Percentiles rank a stretch among this genome's conserved stretches.
Conservation (phyloP, 192 early-diverging fungal species). For the Coemansia sp. region DNA sequence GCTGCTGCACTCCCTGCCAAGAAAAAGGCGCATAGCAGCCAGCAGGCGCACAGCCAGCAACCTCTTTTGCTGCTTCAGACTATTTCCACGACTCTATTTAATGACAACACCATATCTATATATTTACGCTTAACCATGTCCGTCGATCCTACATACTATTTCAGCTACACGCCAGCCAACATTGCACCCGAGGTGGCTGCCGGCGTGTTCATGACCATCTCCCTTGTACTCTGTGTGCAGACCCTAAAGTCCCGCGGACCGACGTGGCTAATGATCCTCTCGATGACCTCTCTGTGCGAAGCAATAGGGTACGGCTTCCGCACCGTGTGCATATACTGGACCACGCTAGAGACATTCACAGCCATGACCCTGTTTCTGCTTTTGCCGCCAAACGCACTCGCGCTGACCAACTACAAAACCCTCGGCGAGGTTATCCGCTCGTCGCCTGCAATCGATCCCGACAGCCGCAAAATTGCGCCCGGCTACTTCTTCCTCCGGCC, state of each 20-base stretch:
- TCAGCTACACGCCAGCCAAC: slow-evolving; percentile 16
- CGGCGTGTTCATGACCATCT: slow-evolving; percentile 1
- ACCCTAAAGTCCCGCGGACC: slow-evolving; percentile 3
- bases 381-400: slow-evolving; percentile 32
- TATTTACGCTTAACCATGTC: no score
- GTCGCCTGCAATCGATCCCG: not conserved
- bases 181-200: slow-evolving; percentile 9
- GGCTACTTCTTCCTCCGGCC: slow-evolving; percentile 10
- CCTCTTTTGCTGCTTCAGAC: not conserved
- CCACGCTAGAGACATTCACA: slow-evolving; percentile 12
- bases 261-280: slow-evolving; percentile 6
- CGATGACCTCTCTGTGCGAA: slow-evolving; percentile 18
- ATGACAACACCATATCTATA: no score
- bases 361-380: slow-evolving; percentile 31
- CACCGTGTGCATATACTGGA: slow-evolving; percentile 19
- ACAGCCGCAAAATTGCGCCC: no score
- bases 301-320: slow-evolving; percentile 28
- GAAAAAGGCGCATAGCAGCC: no score
- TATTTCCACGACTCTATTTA: no score
- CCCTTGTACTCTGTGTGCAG: slow-evolving; percentile 3
- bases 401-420: slow-evolving; percentile 38
- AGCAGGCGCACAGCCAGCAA: no score
- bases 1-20: no score
- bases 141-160: slow-evolving; percentile 14
- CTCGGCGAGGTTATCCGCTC: slow-evolving; percentile 14